Evolutionary conservation across 345 rosid species (phyloP).

Genomic region (Lumnitzera littorea): DNA sequence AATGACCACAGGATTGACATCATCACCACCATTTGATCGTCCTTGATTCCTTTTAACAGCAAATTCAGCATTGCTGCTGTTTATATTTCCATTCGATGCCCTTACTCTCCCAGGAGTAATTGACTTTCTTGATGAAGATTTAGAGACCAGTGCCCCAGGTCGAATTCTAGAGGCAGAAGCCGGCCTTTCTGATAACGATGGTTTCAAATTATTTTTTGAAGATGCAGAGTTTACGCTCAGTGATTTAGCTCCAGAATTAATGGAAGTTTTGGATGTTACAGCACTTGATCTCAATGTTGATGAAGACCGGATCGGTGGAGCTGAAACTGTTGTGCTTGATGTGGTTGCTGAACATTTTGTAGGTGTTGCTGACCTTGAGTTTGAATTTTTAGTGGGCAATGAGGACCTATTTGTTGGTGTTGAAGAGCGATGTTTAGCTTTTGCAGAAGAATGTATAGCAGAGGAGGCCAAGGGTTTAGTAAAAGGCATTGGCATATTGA

Average conservation of each 20-base stretch:
- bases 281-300: constrained; percentile 40
- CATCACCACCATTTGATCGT: constrained; percentile 38
- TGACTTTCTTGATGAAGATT: constrained; percentile 38
- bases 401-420: constrained; percentile 42
- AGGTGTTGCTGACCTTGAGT: constrained; percentile 52
- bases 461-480: constrained; percentile 29
- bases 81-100: constrained; percentile 32
- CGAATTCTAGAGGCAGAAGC: constrained; percentile 56
- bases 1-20: constrained; percentile 58
- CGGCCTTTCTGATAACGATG: constrained; percentile 41
- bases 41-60: constrained; percentile 30
- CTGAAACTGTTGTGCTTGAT: constrained; percentile 26
- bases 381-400: constrained; percentile 26
- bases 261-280: constrained; percentile 19
- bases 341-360: constrained; percentile 46
- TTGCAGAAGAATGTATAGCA: constrained; percentile 33
- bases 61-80: constrained; percentile 23
- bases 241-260: constrained; percentile 51
- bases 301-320: constrained; percentile 34
- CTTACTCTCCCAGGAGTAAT: constrained; percentile 35
- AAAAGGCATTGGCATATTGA: constrained; percentile 38
- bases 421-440: constrained; percentile 33
- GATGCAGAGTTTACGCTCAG: constrained; percentile 50
- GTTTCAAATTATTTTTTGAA: constrained; percentile 54
- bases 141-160: constrained; percentile 37